Evolutionary conservation across 768 basidiomycete species (phyloP).

Genomic region (Lepiota brunneoincarnata): DNA sequence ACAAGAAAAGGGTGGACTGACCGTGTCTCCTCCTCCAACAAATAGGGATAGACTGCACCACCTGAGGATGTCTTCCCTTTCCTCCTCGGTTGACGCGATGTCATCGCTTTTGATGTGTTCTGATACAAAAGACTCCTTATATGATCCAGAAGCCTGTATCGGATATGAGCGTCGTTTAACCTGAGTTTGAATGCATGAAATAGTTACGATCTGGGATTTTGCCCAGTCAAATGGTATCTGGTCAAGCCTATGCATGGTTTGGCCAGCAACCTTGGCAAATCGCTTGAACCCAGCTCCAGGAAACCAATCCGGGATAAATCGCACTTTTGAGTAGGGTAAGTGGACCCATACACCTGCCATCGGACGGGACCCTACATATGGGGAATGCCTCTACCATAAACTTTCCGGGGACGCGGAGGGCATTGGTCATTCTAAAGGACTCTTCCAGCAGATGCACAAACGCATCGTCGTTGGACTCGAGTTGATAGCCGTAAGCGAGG

Average conservation of each 20-base stretch:
- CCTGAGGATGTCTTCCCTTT: slow-evolving; percentile 25
- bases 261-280: slow-evolving; percentile 16
- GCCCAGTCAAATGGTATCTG: slow-evolving; percentile 29
- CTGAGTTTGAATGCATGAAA: background rate
- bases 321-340: slow-evolving; percentile 23
- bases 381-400: slow-evolving; percentile 41
- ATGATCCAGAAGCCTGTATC: slow-evolving; percentile 20
- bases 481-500: slow-evolving; percentile 39
- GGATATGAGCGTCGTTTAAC: background rate
- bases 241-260: slow-evolving; percentile 20
- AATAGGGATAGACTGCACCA: slow-evolving; percentile 28
- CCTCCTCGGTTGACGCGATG: slow-evolving; percentile 19
- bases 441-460: slow-evolving; percentile 31
- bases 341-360: background rate
- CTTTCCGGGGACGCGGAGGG: slow-evolving; percentile 27
- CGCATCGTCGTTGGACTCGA: slow-evolving; percentile 29
- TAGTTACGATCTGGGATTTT: slow-evolving; percentile 26
- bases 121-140: slow-evolving; percentile 30
- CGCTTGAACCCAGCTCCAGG: slow-evolving; percentile 41
- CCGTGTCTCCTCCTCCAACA: slow-evolving; percentile 39
- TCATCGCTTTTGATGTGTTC: slow-evolving; percentile 25
- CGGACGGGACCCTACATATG: slow-evolving; percentile 24
- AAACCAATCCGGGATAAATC: slow-evolving; percentile 39
- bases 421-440: slow-evolving; percentile 21
- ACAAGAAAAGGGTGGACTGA: slow-evolving; percentile 14